Base-by-base conservation (phyloP, 306 rosid genomes). In the Prunus mira region DNA sequence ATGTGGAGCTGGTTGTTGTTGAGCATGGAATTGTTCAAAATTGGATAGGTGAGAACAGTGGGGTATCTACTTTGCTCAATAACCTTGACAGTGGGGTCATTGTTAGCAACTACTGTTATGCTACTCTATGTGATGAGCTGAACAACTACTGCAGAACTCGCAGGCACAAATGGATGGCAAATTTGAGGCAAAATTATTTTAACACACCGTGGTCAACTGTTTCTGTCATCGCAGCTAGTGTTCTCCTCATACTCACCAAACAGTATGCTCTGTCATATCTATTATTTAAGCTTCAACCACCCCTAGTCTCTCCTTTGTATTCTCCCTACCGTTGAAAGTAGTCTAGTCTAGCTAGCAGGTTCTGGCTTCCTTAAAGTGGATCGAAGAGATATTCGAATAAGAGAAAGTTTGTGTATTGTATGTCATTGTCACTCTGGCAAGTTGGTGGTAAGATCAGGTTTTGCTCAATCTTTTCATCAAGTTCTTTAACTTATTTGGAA, bases 11-110 rank as follows among this genome's bases (percentile, higher is more conserved):
- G 67, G 83, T 83, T 3, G 68, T 74, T 27, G 38, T 74, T 27
- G 38, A 84, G 24, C 3, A 49, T 34, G 83, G 78, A 12, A 75
- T 84, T 49, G 13, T 82, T 24, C 76, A 79, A 27, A 70, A 71
- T 38, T 1, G n/a, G 19, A 3, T 79, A 18, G 67, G 82, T 3
- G 79, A 63, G 18, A 49, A 27, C 38, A 3, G 28, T 13, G 71
- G 30, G 11, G 70, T 28, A 7, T 63, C 82, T 32, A 13, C 73
- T 25, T 1, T 79, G 6, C 68, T 85, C 0, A 79, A 76, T 73
- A 64, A 51, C n/a, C 73, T 82, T 3, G 70, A 46, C 0, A 71
- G 38, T 9, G 78, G 80, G 32, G 50, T 20, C 2, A 3, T 9
- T 0, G 41, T 38, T 56, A 14, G 18, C 51, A 7, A 0, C 5